phyloP scores from a whole-genome alignment of 116 monocot genomes.

The Dioscorea cayenensis region DNA sequence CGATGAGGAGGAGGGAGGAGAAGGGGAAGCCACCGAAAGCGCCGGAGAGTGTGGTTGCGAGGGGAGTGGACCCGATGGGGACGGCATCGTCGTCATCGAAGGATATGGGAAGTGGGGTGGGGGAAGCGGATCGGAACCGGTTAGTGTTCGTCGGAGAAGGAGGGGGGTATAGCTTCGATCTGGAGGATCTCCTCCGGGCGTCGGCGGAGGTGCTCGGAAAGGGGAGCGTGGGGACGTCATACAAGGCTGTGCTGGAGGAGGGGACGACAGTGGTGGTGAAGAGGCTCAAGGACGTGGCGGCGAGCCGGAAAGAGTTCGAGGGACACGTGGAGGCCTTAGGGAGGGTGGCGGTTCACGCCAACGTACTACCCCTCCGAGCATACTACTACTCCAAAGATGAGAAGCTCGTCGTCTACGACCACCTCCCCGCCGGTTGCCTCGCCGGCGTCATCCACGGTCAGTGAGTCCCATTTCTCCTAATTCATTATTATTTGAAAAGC shows the following conservation, averaged over 20 bases:
- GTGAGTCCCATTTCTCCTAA: neutral
- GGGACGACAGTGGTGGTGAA: conserved; percentile 75
- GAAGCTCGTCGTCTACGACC: conserved; percentile 63
- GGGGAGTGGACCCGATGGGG: conserved; percentile 14
- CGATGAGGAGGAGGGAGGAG: neutral
- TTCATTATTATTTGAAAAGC: neutral
- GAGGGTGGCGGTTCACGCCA: conserved; percentile 18
- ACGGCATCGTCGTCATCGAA: conserved; percentile 20
- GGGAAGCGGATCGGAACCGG: conserved; percentile 28
- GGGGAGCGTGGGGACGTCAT: conserved; percentile 70
- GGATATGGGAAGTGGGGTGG: neutral
- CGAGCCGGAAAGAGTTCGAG: conserved; percentile 55
- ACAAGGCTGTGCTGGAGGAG: conserved; percentile 76
- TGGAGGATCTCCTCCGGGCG: conserved; percentile 74
- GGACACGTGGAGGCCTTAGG: conserved; percentile 30
- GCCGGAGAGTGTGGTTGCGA: neutral
- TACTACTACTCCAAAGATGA: conserved; percentile 63
- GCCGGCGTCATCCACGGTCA: conserved; percentile 45
- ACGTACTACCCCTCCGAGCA: conserved; percentile 35
- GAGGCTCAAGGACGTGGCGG: conserved; percentile 61
- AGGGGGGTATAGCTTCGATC: conserved; percentile 49
- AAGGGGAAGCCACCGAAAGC: neutral
- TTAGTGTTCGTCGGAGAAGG: conserved; percentile 54
- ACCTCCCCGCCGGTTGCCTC: conserved; percentile 49
- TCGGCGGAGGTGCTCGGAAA: conserved; percentile 85